Evolutionary conservation across 352 stramenopile genomes (phyloP), one percentile per base, ranked within the genome.

Genomic region (Plasmopara halstedii): DNA sequence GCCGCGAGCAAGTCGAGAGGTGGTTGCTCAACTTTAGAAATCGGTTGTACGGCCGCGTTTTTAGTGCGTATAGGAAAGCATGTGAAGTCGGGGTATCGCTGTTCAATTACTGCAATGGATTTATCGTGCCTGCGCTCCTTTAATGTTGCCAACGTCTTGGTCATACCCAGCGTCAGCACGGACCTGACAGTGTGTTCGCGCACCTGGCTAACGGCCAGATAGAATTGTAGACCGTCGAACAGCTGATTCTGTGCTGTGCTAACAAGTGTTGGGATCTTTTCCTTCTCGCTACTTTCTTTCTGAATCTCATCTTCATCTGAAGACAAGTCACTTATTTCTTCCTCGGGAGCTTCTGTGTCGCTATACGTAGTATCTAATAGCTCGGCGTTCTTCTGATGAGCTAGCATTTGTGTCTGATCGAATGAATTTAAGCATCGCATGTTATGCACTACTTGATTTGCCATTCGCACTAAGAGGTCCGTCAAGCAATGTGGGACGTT

Each of bases 151-250:
- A 64, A 15, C 1, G 68, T 65, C 4, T 74, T 75, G 11, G 52
- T 45, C 23, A 84, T 55, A 3, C 56, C 73, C 10, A 68, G 48
- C 19, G 71, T 50, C 21, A 87, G 23, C 6, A 68, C 64, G 0
- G 62, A 64, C 21, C 40, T 38, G 9, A 74, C 67, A 4, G 62
- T 70, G 9, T 51, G 26, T 9, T 61, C 33, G 22, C 68, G 64
- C 2, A 85, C 58, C 25, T 64, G 52, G 25, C 43, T 71, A 17
- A 88, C 60, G n/a, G 64, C 59, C 10, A 65, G 50, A 61, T 85
- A 88, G 51, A 85, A 88, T 40, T 83, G 39, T n/a, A 88, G 42
- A 2, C 75, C 75, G 25, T 84, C 70, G 13, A 82, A 73, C 33
- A 78, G 53, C 36, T 62, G 45, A 22, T 33, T 47, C 21, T 64